Evolutionary conservation across 2,329 filamentous ascomycete species (phyloP), one percentile per base, ranked within the genome.

Genomic region (Davidsoniella eucalypti): DNA sequence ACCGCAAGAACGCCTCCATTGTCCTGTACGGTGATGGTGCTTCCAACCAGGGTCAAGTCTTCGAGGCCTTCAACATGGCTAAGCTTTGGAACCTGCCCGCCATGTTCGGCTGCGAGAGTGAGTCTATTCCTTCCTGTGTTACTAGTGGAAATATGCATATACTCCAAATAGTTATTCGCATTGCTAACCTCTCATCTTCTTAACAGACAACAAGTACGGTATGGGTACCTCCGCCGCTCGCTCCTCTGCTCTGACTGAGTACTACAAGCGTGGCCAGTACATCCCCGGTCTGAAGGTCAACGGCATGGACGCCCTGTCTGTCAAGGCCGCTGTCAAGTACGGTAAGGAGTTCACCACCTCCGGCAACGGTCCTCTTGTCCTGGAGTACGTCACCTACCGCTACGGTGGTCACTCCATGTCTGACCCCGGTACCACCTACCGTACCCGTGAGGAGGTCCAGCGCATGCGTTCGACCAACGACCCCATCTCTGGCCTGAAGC

Each of bases 321-420:
- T 95, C 67, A 94, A 94, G 78, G 87, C 90, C 49, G 92, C 92
- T 57, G 87, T 94, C 61, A 75, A 90, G 69, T 88, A 94, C 72
- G 87, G 83, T 64, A 94, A 92, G 74, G 77, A 94, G 64, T 94
- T 82, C 74, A 83, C 86, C 57, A 70, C 75, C 54, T 72, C 77
- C 55, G 88, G 83, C 66, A 88, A 94, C 67, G 90, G 90, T 55
- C 92, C 92, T 57, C 76, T 98, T 56, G 92, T 98, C 61, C 83
- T 94, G 67, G 92, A 98, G 73, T 98, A 94, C 68, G 88, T 98
- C 63, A 98, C 92, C 61, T 98, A 98, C 82, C 81, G 92, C 63
- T 98, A 98, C 68, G 92, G 92, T 66, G 92, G 92, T 59, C 92
- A 98, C 82, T 95, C 87, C 71, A 98, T 98, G 92, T 96, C 90